Conservation (phyloP, 371 early-diverging fungal genomes). For the Thermomucor indicae-seudaticae region DNA sequence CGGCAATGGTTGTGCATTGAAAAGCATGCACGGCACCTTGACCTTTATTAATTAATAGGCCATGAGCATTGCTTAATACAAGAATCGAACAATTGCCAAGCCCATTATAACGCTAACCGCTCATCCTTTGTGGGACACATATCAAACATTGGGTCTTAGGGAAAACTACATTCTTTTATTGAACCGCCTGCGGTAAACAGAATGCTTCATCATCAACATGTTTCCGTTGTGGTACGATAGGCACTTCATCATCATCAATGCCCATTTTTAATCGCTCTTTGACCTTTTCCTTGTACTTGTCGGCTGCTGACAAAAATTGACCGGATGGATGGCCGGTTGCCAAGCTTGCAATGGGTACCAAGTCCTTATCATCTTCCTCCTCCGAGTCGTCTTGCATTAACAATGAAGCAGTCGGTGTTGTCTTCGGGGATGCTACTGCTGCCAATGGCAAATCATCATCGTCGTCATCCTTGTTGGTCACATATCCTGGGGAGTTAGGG, state of each 20-base stretch:
- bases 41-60: too few relatives aligned
- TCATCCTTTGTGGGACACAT: too few relatives aligned
- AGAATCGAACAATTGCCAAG: too few relatives aligned
- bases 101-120: too few relatives aligned
- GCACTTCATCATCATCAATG: not conserved
- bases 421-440: not conserved
- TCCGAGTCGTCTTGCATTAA: slow-evolving; percentile 17
- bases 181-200: slow-evolving; percentile 1
- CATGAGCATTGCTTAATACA: too few relatives aligned
- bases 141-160: too few relatives aligned
- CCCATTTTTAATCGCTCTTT: slow-evolving; percentile 18
- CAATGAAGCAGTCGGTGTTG: not conserved
- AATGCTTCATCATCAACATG: slow-evolving; percentile 2
- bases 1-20: too few relatives aligned
- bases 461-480: slow-evolving; percentile 9
- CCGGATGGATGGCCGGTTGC: not conserved
- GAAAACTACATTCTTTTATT: not conserved
- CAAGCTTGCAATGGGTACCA: slow-evolving; percentile 29
- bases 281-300: slow-evolving; percentile 37
- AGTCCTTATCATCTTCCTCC: slow-evolving; percentile 34
- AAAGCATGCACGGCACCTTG: too few relatives aligned
- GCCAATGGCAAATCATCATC: slow-evolving; percentile 23
- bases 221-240: not conserved
- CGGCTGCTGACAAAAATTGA: slow-evolving; percentile 26
- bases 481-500: not conserved